Percentiles rank a stretch among this genome's conserved stretches.
Evolutionary conservation across 73 alveolate genomes (phyloP).

Genomic region (Paramecium pentaurelia): DNA sequence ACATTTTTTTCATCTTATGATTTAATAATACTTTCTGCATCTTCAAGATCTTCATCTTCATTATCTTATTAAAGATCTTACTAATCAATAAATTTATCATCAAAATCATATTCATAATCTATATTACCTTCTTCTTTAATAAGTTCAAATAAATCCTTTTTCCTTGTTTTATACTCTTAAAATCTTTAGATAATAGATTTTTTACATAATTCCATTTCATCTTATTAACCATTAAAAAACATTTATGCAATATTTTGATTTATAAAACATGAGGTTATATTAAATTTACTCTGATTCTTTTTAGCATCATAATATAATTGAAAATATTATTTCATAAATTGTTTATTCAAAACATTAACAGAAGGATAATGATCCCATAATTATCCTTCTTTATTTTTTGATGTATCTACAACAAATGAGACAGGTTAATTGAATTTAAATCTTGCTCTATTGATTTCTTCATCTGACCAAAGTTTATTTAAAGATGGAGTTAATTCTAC

Average conservation of each 20-base stretch:
- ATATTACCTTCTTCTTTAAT: not conserved
- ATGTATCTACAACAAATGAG: not conserved
- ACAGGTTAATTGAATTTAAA: not conserved
- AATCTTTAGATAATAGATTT: not conserved
- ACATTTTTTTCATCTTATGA: not conserved
- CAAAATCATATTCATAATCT: conserved; percentile 44
- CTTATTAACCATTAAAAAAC: conserved; percentile 15
- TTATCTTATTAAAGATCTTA: conserved; percentile 23
- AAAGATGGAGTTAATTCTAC: conserved; percentile 42
- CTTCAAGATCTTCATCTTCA: conserved; percentile 28
- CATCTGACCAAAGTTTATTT: conserved; percentile 52
- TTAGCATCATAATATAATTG: not conserved
- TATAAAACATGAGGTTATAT: not conserved
- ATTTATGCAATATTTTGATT: not conserved
- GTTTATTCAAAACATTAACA: conserved; percentile 19
- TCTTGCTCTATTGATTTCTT: not conserved
- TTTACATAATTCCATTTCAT: not conserved
- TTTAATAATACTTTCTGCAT: not conserved
- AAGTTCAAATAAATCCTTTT: conserved; percentile 32
- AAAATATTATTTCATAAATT: not conserved
- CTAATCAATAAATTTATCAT: not conserved
- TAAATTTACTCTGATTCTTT: not conserved
- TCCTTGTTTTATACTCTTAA: conserved; percentile 39
- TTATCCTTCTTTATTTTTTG: conserved; percentile 17
- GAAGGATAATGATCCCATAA: conserved; percentile 25